Percentiles rank a stretch among this genome's conserved stretches.
Conservation (phyloP, 768 basidiomycete genomes). For the Boletellus ananas region DNA sequence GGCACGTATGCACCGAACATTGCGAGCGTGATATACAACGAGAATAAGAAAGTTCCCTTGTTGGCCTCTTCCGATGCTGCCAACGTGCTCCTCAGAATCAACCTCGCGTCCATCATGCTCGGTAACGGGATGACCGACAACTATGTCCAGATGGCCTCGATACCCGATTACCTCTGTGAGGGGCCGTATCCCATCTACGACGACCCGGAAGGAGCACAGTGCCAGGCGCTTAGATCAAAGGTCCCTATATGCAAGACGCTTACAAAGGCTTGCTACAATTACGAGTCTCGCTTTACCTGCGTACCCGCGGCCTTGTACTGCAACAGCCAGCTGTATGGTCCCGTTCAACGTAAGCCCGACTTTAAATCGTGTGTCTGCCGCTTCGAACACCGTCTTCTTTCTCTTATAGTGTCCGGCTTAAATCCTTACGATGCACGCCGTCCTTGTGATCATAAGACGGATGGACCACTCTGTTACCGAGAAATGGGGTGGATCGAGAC, state of each 20-base stretch:
- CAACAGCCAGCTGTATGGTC: constrained; percentile 65
- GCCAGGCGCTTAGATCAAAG: constrained; percentile 57
- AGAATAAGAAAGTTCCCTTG: constrained; percentile 59
- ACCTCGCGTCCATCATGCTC: constrained; percentile 78
- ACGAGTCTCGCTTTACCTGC: constrained; percentile 57
- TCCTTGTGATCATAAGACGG: constrained; percentile 65
- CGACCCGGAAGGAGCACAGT: constrained; percentile 63
- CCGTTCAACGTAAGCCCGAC: constrained; percentile 58
- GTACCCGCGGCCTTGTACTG: constrained; percentile 79
- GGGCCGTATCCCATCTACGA: constrained; percentile 81
- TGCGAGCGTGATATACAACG: constrained; percentile 73
- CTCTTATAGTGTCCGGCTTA: constrained; percentile 52
- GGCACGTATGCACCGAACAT: constrained; percentile 85
- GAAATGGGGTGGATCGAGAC: constrained; percentile 86
- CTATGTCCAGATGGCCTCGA: constrained; percentile 69
- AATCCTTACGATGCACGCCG: constrained; percentile 89
- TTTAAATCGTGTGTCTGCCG: neutral
- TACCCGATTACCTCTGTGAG: constrained; percentile 81
- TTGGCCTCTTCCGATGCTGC: constrained; percentile 41
- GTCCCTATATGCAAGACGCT: constrained; percentile 72
- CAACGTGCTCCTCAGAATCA: constrained; percentile 56
- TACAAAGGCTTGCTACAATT: constrained; percentile 66
- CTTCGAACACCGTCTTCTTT: neutral
- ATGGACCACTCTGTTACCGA: constrained; percentile 71
- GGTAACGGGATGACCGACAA: constrained; percentile 89